These are phyloP conservation scores for Wickerhamomyces sp. DNA, from an alignment of 1,139 yeast species.

Conservation along the genomic window DNA sequence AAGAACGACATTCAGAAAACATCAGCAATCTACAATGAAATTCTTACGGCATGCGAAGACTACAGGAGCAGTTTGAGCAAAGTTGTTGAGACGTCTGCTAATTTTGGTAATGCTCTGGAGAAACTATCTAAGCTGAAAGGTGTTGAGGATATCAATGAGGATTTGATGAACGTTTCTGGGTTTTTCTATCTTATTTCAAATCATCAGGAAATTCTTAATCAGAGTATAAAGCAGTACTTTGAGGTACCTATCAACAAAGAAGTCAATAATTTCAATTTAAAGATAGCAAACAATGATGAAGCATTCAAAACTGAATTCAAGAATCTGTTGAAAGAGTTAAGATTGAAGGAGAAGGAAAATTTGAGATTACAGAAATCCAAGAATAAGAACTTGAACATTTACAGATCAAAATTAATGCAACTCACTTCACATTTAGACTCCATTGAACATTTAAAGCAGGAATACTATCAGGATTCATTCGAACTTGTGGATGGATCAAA, in stretches of 20 bases:
- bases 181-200: constrained; percentile 72
- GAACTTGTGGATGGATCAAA: constrained; percentile 54
- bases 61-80: constrained; percentile 45
- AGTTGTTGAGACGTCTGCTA: constrained; percentile 62
- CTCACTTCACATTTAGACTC: constrained; percentile 74
- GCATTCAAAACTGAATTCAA: constrained; percentile 51
- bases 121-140: constrained; percentile 67
- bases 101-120: constrained; percentile 70
- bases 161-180: constrained; percentile 70
- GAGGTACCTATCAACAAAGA: constrained; percentile 48
- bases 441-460: constrained; percentile 69
- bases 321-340: constrained; percentile 43
- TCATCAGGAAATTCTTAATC: constrained; percentile 67
- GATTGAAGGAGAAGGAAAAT: constrained; percentile 53
- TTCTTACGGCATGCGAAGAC: constrained; percentile 46
- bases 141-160: constrained; percentile 57
- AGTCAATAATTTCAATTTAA: constrained; percentile 36
- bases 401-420: constrained; percentile 59
- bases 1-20: constrained; percentile 51
- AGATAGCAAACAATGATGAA: constrained; percentile 40
- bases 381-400: constrained; percentile 55
- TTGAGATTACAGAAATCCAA: constrained; percentile 49
- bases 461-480: constrained; percentile 57
- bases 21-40: constrained; percentile 38
- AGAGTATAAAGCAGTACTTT: constrained; percentile 47